phyloP scores from a whole-genome alignment of 129 eudicot species.

The Saussurea involucrata region DNA sequence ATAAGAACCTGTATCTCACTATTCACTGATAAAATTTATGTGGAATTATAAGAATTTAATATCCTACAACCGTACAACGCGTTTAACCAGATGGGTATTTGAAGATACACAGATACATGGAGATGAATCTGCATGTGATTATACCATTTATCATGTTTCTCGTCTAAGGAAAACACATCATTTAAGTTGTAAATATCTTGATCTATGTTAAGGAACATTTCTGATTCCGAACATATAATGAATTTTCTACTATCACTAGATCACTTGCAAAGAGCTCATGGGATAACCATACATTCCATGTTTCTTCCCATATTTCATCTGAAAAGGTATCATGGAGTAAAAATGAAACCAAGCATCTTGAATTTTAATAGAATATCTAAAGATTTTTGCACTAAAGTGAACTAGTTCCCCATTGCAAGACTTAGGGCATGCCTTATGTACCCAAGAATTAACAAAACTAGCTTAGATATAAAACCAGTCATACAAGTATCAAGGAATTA shows the following conservation, averaged over 20 bases:
- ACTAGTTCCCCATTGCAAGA: neutral
- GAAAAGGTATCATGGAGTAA: neutral
- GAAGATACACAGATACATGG: neutral
- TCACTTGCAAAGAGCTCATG: too few species aligned
- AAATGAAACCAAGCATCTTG: neutral
- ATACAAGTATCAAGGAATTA: conserved; percentile 9
- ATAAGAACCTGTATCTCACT: neutral
- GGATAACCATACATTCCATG: too few species aligned
- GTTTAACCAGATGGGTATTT: neutral
- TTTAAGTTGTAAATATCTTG: too few species aligned
- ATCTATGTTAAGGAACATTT: too few species aligned
- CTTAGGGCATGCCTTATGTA: neutral
- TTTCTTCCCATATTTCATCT: too few species aligned
- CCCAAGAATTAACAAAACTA: too few species aligned
- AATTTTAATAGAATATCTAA: too few species aligned
- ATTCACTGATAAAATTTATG: neutral
- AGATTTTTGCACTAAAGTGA: too few species aligned
- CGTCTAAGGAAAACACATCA: too few species aligned
- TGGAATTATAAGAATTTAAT: neutral
- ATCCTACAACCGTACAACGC: neutral
- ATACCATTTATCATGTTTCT: too few species aligned
- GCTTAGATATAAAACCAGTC: neutral
- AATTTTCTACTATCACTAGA: too few species aligned
- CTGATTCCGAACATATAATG: too few species aligned
- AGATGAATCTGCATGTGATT: neutral